phyloP scores from a whole-genome alignment of 441 rosid species.

The Populus tomentosa region DNA sequence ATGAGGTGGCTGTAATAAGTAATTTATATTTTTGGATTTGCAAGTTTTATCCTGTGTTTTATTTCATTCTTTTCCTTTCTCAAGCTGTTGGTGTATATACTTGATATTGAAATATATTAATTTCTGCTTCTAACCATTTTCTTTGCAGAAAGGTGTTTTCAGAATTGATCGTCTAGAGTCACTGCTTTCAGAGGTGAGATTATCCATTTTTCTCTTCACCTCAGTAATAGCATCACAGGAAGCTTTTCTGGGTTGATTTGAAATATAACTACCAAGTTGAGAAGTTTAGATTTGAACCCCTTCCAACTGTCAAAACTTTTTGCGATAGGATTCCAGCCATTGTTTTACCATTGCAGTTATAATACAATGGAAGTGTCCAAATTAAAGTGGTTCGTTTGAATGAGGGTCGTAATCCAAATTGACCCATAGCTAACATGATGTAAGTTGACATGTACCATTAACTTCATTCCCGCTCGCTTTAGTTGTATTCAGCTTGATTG shows the following conservation, averaged over 20 bases:
- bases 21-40: background rate
- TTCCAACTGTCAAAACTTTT: background rate
- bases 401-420: background rate
- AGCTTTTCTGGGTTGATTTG: background rate
- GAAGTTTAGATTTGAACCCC: background rate
- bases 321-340: background rate
- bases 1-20: constrained; percentile 48
- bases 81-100: background rate
- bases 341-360: background rate
- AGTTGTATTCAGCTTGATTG: background rate
- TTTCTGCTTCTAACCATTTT: constrained; percentile 9
- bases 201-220: constrained; percentile 3
- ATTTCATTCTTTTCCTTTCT: background rate
- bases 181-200: constrained; percentile 71
- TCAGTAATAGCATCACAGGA: background rate
- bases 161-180: constrained; percentile 96
- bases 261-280: background rate
- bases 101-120: background rate
- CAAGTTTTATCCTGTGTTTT: background rate
- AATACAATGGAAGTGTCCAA: background rate
- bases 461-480: background rate
- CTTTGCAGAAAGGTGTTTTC: constrained; percentile 77
- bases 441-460: background rate
- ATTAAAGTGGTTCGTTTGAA: background rate
- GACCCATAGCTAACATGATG: background rate